These are phyloP conservation scores for Ophiostoma fasciatum DNA, from an alignment of 2,329 filamentous ascomycete genomes.

Conservation along the genomic window DNA sequence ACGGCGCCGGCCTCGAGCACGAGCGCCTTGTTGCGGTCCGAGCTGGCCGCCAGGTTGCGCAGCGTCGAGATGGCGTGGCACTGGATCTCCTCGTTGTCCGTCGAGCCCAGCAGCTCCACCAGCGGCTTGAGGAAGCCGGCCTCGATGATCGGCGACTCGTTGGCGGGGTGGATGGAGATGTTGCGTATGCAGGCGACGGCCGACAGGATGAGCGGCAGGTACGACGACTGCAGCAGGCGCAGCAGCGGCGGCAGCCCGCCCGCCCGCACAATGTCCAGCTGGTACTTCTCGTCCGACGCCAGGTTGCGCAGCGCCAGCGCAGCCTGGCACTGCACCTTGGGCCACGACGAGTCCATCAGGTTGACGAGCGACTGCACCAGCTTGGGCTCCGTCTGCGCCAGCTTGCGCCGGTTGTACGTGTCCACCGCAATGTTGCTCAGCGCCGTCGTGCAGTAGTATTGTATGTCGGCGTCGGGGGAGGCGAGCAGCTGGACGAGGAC, in stretches of 20 bases:
- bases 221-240: slow-evolving; percentile 83
- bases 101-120: slow-evolving; percentile 85
- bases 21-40: slow-evolving; percentile 94
- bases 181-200: slow-evolving; percentile 97
- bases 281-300: slow-evolving; percentile 96
- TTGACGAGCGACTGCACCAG: slow-evolving; percentile 89
- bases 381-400: slow-evolving; percentile 80
- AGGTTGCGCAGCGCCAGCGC: slow-evolving; percentile 87
- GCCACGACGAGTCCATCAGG: slow-evolving; percentile 92
- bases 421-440: slow-evolving; percentile 98
- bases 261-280: slow-evolving; percentile 89
- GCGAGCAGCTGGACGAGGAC: slow-evolving; percentile 90
- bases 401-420: slow-evolving; percentile 72
- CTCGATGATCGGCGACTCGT: slow-evolving; percentile 97
- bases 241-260: slow-evolving; percentile 75
- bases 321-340: slow-evolving; percentile 96
- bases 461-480: slow-evolving; percentile 88
- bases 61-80: slow-evolving; percentile 97
- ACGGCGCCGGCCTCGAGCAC: slow-evolving; percentile 93
- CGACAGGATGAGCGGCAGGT: slow-evolving; percentile 87
- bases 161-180: slow-evolving; percentile 94
- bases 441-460: slow-evolving; percentile 98
- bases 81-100: slow-evolving; percentile 96
- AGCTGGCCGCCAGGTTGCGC: slow-evolving; percentile 88
- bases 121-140: slow-evolving; percentile 88